phyloP scores from a whole-genome alignment of 768 basidiomycete species.

The Pseudohyphozyma bogoriensis region DNA sequence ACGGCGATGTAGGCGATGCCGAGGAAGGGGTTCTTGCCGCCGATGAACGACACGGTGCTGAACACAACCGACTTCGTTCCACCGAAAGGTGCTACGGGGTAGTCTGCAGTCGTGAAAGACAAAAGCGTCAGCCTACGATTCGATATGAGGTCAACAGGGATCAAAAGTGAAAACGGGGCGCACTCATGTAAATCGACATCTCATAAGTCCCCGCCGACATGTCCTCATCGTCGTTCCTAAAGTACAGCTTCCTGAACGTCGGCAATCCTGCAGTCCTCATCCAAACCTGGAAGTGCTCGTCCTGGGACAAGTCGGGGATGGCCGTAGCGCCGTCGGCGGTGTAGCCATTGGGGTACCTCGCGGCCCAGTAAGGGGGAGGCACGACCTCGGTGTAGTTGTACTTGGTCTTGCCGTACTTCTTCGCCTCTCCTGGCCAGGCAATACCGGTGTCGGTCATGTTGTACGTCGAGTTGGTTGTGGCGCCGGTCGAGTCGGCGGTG shows the following conservation, averaged over 20 bases:
- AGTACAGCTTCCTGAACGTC: slow-evolving; percentile 91
- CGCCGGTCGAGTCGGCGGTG: slow-evolving; percentile 46
- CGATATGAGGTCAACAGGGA: not conserved
- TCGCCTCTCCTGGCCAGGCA: slow-evolving; percentile 89
- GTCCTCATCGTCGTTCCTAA: slow-evolving; percentile 67
- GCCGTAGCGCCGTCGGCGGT: slow-evolving; percentile 41
- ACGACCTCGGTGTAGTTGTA: slow-evolving; percentile 58
- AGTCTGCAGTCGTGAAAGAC: slow-evolving; percentile 49
- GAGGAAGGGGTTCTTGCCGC: slow-evolving; percentile 95
- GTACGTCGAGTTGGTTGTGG: slow-evolving; percentile 46
- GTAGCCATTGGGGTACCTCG: slow-evolving; percentile 65
- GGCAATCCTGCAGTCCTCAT: slow-evolving; percentile 97
- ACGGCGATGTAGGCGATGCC: slow-evolving; percentile 96
- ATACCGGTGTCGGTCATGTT: slow-evolving; percentile 67
- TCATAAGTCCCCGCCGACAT: slow-evolving; percentile 66
- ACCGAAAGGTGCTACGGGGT: slow-evolving; percentile 76
- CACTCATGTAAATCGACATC: slow-evolving; percentile 70
- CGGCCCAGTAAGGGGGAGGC: slow-evolving; percentile 87
- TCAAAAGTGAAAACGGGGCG: slow-evolving; percentile 36
- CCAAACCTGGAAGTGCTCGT: slow-evolving; percentile 99
- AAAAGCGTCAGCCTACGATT: not conserved
- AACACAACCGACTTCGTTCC: slow-evolving; percentile 96
- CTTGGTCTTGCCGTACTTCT: slow-evolving; percentile 70
- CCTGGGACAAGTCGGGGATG: slow-evolving; percentile 57
- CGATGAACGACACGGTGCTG: slow-evolving; percentile 96